phyloP scores from a whole-genome alignment of 192 early-diverging fungal species.

The Podila clonocystis region DNA sequence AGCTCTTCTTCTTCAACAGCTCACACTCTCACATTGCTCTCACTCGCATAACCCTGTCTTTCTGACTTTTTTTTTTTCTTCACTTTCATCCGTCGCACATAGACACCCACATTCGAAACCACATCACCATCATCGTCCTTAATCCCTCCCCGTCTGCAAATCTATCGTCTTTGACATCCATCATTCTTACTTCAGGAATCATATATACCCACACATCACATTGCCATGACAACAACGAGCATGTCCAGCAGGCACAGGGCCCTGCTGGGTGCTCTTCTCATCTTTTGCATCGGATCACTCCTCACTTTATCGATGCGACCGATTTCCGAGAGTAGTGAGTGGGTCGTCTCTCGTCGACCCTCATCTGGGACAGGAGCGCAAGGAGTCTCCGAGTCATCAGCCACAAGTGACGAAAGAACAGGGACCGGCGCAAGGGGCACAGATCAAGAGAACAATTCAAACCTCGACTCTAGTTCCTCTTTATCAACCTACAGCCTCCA shows the following conservation, averaged over 20 bases:
- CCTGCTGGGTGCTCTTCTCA: slow-evolving; percentile 37
- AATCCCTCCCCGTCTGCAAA: too few relatives aligned
- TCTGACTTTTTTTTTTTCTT: too few relatives aligned
- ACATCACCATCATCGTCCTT: too few relatives aligned
- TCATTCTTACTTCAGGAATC: neutral
- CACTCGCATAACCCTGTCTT: too few relatives aligned
- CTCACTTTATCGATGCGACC: slow-evolving; percentile 25
- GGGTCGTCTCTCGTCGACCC: neutral
- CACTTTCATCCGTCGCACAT: too few relatives aligned
- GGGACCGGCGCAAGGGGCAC: slow-evolving; percentile 29
- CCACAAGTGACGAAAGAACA: slow-evolving; percentile 10
- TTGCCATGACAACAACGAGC: slow-evolving; percentile 15
- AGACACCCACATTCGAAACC: too few relatives aligned
- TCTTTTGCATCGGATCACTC: slow-evolving; percentile 45
- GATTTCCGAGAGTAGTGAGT: neutral
- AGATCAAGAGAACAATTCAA: slow-evolving; percentile 33
- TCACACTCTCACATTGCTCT: too few relatives aligned
- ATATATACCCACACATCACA: neutral
- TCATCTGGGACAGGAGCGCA: neutral
- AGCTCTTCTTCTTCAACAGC: too few relatives aligned
- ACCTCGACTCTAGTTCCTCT: neutral
- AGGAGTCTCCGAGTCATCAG: neutral
- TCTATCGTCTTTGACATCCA: neutral
- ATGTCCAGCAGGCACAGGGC: slow-evolving; percentile 38
- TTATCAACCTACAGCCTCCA: slow-evolving; percentile 4